phyloP scores from a whole-genome alignment of 805 yeast genomes.

The Komagataella mondaviorum region DNA sequence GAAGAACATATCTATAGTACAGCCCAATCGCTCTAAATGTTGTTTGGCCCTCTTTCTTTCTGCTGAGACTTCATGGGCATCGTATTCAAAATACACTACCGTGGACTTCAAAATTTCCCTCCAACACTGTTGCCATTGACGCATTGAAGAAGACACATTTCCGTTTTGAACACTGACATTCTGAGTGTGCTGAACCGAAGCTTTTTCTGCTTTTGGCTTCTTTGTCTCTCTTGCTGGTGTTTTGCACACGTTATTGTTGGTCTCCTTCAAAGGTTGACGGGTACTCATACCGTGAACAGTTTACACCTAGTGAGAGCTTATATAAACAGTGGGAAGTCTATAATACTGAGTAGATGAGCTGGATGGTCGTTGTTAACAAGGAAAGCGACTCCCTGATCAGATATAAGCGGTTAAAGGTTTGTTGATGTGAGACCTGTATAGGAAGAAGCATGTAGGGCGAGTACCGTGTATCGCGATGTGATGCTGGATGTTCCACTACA shows the following conservation, averaged over 20 bases:
- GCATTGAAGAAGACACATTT: constrained; percentile 9
- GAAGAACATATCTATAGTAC: constrained; percentile 44
- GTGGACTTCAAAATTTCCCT: constrained; percentile 40
- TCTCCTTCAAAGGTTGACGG: constrained; percentile 1
- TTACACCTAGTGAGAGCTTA: not conserved
- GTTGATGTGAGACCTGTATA: not conserved
- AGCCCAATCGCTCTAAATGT: constrained; percentile 32
- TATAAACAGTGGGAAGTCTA: not conserved
- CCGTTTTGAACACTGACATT: not conserved
- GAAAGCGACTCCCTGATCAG: not conserved
- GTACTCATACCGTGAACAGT: not conserved
- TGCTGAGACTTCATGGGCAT: constrained; percentile 14
- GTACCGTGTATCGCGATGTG: not conserved
- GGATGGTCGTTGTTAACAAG: not conserved
- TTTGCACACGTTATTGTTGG: not conserved
- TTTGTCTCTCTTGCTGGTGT: constrained; percentile 7
- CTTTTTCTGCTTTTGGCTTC: not conserved
- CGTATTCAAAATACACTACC: constrained; percentile 42
- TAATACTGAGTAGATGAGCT: not conserved
- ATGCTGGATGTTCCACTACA: not conserved
- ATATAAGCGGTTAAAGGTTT: not conserved
- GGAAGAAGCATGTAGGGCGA: not conserved
- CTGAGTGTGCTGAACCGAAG: not conserved
- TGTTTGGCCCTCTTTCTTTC: constrained; percentile 21
- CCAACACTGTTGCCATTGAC: constrained; percentile 51